Conservation (phyloP, 192 early-diverging fungal species). For the Coemansia erecta region DNA sequence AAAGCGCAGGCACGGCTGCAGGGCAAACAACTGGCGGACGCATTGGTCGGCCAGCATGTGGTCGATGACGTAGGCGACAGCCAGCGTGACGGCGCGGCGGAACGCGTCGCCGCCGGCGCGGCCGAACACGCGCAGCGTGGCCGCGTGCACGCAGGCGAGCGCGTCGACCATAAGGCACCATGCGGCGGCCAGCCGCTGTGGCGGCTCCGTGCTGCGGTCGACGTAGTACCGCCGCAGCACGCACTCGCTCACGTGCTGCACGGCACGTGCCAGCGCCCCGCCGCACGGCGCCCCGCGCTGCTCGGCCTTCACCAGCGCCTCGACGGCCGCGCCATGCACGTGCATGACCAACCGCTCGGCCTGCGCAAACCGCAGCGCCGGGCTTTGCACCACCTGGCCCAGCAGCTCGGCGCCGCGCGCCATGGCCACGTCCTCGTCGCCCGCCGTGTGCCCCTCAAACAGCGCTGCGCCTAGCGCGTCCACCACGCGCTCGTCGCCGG, state of each 20-base stretch:
- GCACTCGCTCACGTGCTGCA: conserved; percentile 7
- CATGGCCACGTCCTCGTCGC: no score
- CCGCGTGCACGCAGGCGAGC: conserved; percentile 15
- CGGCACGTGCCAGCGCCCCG: not conserved
- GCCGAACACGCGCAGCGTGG: conserved; percentile 8
- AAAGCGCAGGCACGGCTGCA: conserved; percentile 22
- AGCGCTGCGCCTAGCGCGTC: no score
- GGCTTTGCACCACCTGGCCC: not conserved
- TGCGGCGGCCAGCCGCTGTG: not conserved
- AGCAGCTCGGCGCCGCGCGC: not conserved
- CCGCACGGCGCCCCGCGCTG: not conserved
- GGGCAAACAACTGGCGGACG: conserved; percentile 10
- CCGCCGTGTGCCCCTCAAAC: no score
- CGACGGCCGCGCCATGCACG: not conserved
- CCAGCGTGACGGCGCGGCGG: conserved; percentile 3
- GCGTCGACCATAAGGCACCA: conserved; percentile 18
- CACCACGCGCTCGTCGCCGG: not conserved
- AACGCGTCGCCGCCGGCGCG: conserved; percentile 17
- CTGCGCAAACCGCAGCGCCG: not conserved
- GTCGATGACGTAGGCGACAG: not conserved
- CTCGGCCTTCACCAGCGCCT: conserved; percentile 1
- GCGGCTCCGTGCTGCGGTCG: not conserved
- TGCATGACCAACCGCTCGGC: not conserved
- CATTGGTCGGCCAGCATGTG: not conserved
- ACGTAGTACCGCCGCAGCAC: conserved; percentile 15